phyloP scores from a whole-genome alignment of 2,329 filamentous ascomycete genomes.

The Dactylella cylindrospora region DNA sequence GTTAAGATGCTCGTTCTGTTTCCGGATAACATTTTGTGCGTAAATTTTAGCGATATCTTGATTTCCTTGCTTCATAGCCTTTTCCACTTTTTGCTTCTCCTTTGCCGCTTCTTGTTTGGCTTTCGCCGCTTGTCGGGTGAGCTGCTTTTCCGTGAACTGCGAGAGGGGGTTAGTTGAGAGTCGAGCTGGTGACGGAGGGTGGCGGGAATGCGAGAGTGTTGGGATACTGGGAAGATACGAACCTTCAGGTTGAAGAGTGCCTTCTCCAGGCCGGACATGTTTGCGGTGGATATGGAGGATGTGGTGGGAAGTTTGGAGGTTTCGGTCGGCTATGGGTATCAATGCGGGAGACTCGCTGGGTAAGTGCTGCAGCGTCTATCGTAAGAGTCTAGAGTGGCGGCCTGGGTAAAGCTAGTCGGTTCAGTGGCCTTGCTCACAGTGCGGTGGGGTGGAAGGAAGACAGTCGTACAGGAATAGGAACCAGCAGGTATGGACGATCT shows the following conservation, averaged over 20 bases:
- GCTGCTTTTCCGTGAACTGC: conserved; percentile 65
- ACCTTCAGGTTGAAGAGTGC: conserved; percentile 66
- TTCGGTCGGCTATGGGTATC: too few species aligned
- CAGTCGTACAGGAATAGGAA: too few species aligned
- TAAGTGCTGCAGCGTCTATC: too few species aligned
- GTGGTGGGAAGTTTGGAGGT: neutral
- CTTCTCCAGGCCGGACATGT: conserved; percentile 64
- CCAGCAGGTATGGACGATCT: too few species aligned
- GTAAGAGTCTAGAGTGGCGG: too few species aligned
- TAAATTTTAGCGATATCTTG: conserved; percentile 65
- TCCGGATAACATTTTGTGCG: conserved; percentile 65
- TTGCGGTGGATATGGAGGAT: conserved; percentile 4
- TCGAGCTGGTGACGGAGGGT: conserved; percentile 47
- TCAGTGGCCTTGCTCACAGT: too few species aligned
- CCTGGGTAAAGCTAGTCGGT: too few species aligned
- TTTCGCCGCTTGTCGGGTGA: conserved; percentile 64
- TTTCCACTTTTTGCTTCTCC: conserved; percentile 61
- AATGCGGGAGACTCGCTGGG: too few species aligned
- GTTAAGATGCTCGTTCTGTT: conserved; percentile 65
- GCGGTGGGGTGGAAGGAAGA: too few species aligned
- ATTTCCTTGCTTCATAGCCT: conserved; percentile 64
- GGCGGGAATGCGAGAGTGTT: conserved; percentile 6
- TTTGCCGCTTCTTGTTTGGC: conserved; percentile 63
- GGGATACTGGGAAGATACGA: conserved; percentile 8
- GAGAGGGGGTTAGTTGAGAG: neutral